Evolutionary conservation across 441 rosid species (phyloP).

Genomic region (Populus tomentosa): DNA sequence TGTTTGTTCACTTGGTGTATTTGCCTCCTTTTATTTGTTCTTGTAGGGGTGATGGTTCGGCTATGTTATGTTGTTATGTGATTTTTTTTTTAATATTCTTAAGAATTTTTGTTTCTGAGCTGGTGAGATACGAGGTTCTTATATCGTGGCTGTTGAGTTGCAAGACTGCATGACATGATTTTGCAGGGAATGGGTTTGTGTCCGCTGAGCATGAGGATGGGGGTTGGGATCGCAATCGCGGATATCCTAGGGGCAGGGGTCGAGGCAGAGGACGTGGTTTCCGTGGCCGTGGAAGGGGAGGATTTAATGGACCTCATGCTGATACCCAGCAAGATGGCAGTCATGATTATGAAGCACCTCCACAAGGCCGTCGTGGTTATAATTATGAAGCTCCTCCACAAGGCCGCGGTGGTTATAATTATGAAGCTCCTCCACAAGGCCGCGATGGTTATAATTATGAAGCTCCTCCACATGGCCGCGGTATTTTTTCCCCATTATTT

Average conservation of each 20-base stretch:
- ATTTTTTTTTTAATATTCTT: too few relatives aligned
- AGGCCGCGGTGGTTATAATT: conserved; percentile 33
- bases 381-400: too few relatives aligned
- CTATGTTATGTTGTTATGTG: background rate
- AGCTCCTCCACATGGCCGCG: conserved; percentile 44
- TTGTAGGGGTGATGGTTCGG: background rate
- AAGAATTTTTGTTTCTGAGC: background rate
- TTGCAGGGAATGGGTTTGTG: conserved; percentile 57
- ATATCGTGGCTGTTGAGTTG: background rate
- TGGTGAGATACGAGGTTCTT: background rate
- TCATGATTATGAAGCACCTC: too few relatives aligned
- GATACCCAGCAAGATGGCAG: conserved; percentile 62
- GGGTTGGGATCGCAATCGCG: conserved; percentile 60
- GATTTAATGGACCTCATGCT: conserved; percentile 50
- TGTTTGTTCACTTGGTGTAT: background rate
- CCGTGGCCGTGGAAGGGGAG: conserved; percentile 85
- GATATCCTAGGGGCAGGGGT: conserved; percentile 69
- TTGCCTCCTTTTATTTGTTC: background rate
- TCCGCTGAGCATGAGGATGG: conserved; percentile 70
- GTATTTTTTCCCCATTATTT: background rate
- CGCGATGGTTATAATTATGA: conserved; percentile 46
- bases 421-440: conserved; percentile 58
- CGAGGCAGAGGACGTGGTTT: conserved; percentile 72
- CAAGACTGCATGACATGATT: background rate
- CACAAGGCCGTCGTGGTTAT: background rate